Evolutionary conservation across 148 eudicot genomes (phyloP).

Genomic region (Persicaria tinctoria): DNA sequence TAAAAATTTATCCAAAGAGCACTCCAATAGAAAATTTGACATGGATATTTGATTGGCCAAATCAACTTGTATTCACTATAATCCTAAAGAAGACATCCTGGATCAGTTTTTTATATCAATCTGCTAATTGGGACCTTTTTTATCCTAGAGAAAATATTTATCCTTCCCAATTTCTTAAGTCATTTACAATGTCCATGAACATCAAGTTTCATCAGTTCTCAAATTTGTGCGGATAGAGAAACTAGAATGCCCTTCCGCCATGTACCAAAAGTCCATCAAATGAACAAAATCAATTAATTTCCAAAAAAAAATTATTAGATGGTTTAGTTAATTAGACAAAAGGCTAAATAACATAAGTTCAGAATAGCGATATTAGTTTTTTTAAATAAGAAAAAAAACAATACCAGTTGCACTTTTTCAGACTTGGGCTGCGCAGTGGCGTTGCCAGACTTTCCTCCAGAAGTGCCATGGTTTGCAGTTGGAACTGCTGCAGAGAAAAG

Average conservation of each 20-base stretch:
- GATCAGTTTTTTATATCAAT: too few species aligned
- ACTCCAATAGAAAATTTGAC: not conserved
- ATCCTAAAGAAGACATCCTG: too few species aligned
- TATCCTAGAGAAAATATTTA: too few species aligned
- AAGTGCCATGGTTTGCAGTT: conserved; percentile 36
- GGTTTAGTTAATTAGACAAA: too few species aligned
- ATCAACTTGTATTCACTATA: too few species aligned
- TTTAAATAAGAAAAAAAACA: not conserved
- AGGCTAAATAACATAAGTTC: not conserved
- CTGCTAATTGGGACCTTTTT: too few species aligned
- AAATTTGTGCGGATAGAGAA: not conserved
- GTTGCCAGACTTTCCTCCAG: conserved; percentile 41
- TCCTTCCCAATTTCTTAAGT: not conserved
- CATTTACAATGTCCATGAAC: not conserved
- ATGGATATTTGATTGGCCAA: too few species aligned
- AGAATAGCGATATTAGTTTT: not conserved
- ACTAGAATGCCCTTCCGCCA: too few species aligned
- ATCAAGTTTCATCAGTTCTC: not conserved
- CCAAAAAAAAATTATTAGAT: too few species aligned
- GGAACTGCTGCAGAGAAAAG: conserved; percentile 75
- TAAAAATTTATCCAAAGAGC: not conserved
- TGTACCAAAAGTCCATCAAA: too few species aligned
- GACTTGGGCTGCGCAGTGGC: conserved; percentile 42
- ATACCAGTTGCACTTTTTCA: conserved; percentile 79
- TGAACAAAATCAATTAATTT: too few species aligned